Evolutionary conservation across 805 yeast genomes (phyloP), one percentile per base, ranked within the genome.

Genomic region (Wickerhamiella galacta): DNA sequence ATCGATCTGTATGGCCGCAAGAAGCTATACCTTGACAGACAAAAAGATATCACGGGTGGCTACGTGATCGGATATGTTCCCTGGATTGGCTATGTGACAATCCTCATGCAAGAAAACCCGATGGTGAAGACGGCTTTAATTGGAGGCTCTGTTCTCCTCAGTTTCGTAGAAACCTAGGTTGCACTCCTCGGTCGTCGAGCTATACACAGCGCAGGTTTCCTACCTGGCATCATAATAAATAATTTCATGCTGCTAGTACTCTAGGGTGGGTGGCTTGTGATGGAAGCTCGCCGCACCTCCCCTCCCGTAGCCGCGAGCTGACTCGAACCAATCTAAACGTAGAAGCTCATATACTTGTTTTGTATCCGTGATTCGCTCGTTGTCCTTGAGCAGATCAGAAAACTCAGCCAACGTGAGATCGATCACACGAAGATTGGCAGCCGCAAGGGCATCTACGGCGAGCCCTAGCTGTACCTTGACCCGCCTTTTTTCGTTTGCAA

Each of bases 41-140:
- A 72, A 25, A 63, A 58, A 10, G 96, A 90, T 49, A 66, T 90
- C 33, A 72, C 81, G 6, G 96, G 96, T 2, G 72, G 83, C 2
- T 47, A 42, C 8, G 98, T 87, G n/a, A 75, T 75, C 56, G 95
- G 78, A 1, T 90, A 85, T 52, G 59, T 90, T 36, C 98, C 98
- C 11, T 70, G 66, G 47, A 63, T 85, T 12, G 98, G 98, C 0
- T 90, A 90, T 46, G 66, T 83, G 6, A 90, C 98, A 1, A 85
- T 90, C 38, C 68, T 87, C 50, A 70, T 90, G 40, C 80, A 93
- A 4, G 98, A 90, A 49, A 81, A 82, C 50, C 68, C 69, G 37
- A 82, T 80, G 50, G 76, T 83, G 53, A 80, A 82, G 49, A 77
- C 69, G 46, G 76, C 75, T 0, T 57, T 87, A 49, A 56, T 90